phyloP scores from a whole-genome alignment of 179 eudicot genomes.

The Spergularia azorica region DNA sequence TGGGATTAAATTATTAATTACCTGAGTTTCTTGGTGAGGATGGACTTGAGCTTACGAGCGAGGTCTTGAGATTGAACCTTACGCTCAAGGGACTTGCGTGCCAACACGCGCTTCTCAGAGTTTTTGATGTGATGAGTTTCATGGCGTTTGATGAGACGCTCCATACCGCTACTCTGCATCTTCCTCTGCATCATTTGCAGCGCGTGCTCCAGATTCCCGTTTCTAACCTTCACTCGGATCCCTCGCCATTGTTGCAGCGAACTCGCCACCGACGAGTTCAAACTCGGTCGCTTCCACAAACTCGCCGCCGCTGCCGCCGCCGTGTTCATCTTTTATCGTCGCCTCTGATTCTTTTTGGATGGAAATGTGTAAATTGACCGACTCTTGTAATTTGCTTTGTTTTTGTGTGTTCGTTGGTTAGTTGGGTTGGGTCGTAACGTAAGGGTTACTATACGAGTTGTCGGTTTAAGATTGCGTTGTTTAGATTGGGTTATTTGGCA shows the following conservation, averaged over 20 bases:
- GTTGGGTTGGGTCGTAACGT: too few relatives aligned
- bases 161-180: constrained; percentile 80
- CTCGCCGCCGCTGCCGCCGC: too few relatives aligned
- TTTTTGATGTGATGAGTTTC: constrained; percentile 71
- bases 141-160: constrained; percentile 60
- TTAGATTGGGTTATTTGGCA: too few relatives aligned
- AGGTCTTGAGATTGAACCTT: constrained; percentile 61
- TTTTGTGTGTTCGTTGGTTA: too few relatives aligned
- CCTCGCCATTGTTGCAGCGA: constrained; percentile 73
- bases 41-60: constrained; percentile 69
- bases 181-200: constrained; percentile 60
- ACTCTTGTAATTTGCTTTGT: too few relatives aligned
- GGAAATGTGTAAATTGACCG: too few relatives aligned
- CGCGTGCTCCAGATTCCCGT: constrained; percentile 71
- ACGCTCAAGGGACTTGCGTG: constrained; percentile 57
- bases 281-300: constrained; percentile 18
- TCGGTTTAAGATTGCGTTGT: too few relatives aligned
- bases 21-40: constrained; percentile 89
- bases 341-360: too few relatives aligned
- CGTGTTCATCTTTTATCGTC: too few relatives aligned
- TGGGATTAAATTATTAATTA: constrained; percentile 11
- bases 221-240: constrained; percentile 58
- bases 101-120: constrained; percentile 78
- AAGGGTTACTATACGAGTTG: too few relatives aligned
- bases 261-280: constrained; percentile 14